phyloP scores from a whole-genome alignment of 345 rosid species.

The Fremontodendron californicum region DNA sequence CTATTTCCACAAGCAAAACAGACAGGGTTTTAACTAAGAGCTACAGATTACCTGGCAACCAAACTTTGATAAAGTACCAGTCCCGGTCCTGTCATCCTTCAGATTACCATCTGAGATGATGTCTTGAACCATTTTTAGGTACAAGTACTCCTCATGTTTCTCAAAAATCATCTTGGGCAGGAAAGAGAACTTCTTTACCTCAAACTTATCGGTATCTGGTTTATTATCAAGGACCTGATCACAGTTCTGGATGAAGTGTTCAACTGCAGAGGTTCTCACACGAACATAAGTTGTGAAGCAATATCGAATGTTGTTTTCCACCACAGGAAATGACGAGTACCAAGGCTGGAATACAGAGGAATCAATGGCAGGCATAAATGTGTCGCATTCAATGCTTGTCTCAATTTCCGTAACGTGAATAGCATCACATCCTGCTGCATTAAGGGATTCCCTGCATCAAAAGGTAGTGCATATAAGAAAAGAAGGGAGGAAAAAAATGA shows the following conservation, averaged over 20 bases:
- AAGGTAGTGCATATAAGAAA: constrained; percentile 9
- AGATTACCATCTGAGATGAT: constrained; percentile 56
- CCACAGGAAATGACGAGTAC: constrained; percentile 70
- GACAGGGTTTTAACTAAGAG: neutral
- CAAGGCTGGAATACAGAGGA: constrained; percentile 73
- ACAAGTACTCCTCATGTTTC: constrained; percentile 70
- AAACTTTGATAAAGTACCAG: constrained; percentile 84
- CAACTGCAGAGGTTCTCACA: constrained; percentile 46
- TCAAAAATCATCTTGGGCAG: constrained; percentile 73
- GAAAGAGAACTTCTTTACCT: constrained; percentile 53
- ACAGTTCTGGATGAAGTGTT: constrained; percentile 28
- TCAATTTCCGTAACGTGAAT: constrained; percentile 85
- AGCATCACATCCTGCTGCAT: constrained; percentile 77
- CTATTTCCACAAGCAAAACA: constrained; percentile 12
- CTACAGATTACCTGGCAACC: constrained; percentile 63
- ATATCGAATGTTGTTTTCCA: constrained; percentile 58
- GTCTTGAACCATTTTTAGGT: constrained; percentile 61
- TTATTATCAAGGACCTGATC: constrained; percentile 28
- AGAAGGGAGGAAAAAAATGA: neutral
- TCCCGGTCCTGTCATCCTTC: constrained; percentile 77
- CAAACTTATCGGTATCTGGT: constrained; percentile 40
- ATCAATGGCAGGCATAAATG: constrained; percentile 76
- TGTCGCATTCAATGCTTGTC: constrained; percentile 71
- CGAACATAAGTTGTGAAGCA: constrained; percentile 74
- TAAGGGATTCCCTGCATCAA: constrained; percentile 68